Evolutionary conservation across 2,329 filamentous ascomycete genomes (phyloP).

Genomic region (Delphinella strobiligena): DNA sequence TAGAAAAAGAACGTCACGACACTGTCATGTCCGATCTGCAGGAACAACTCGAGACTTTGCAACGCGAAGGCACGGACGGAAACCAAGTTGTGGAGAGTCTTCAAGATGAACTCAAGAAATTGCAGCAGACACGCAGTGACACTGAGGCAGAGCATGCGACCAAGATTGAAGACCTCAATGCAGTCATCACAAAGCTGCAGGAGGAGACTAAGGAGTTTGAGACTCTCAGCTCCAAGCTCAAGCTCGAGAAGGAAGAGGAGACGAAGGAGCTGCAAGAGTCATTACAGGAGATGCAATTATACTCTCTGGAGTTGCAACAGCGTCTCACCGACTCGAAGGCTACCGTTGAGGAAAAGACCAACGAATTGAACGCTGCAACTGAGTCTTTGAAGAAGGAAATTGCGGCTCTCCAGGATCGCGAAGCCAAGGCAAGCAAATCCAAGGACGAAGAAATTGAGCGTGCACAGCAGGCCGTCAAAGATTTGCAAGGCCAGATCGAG

Average conservation of each 20-base stretch:
- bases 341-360: constrained; percentile 1
- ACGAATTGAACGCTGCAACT: neutral
- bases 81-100: constrained; percentile 11
- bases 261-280: constrained; percentile 4
- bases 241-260: constrained; percentile 6
- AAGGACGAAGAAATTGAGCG: constrained; percentile 2
- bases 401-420: constrained; percentile 1
- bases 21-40: constrained; percentile 8
- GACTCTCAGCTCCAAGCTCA: constrained; percentile 2
- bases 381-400: constrained; percentile 1
- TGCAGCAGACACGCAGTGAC: constrained; percentile 4
- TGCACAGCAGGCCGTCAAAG: neutral
- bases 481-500: neutral
- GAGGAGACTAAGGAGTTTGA: constrained; percentile 6
- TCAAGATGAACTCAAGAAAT: constrained; percentile 11
- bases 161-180: constrained; percentile 5
- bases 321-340: neutral
- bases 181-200: constrained; percentile 5
- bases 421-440: neutral
- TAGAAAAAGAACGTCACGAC: constrained; percentile 3
- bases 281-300: constrained; percentile 1
- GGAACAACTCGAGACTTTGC: constrained; percentile 8
- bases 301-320: constrained; percentile 3
- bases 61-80: constrained; percentile 14
- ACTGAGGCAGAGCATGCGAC: constrained; percentile 4